These are phyloP conservation scores for Daldinia concentrica DNA, from an alignment of 495 filamentous ascomycete genomes.

Conservation along the genomic window DNA sequence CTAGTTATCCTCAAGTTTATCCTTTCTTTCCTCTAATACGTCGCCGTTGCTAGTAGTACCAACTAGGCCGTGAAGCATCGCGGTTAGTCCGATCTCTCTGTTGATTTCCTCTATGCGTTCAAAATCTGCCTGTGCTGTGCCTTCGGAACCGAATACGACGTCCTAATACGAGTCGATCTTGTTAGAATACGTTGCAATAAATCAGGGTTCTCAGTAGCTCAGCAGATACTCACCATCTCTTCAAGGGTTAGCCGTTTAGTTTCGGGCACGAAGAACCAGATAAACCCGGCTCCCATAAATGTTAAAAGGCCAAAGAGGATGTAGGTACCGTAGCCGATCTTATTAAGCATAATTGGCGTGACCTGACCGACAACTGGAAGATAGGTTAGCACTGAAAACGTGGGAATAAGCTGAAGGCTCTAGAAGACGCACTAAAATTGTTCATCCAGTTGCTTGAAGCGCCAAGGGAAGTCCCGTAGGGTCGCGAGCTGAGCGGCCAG, in stretches of 20 bases:
- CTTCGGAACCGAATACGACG: constrained; percentile 77
- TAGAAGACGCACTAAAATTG: constrained; percentile 48
- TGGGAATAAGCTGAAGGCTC: not conserved
- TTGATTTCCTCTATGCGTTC: constrained; percentile 79
- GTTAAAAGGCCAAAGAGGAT: constrained; percentile 80
- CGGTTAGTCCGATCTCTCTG: constrained; percentile 70
- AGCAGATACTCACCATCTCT: constrained; percentile 59
- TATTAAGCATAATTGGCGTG: constrained; percentile 76
- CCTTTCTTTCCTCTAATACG: constrained; percentile 31
- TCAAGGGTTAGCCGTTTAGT: constrained; percentile 71
- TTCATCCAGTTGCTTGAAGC: constrained; percentile 70
- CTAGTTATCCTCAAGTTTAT: constrained; percentile 36
- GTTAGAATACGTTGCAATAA: constrained; percentile 8
- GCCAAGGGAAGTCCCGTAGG: constrained; percentile 77
- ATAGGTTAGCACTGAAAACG: not conserved
- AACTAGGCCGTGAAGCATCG: constrained; percentile 47
- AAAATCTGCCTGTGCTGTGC: constrained; percentile 73
- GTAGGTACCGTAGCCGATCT: constrained; percentile 79
- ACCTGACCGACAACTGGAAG: constrained; percentile 69
- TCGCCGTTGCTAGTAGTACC: constrained; percentile 33
- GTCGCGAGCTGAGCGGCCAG: constrained; percentile 77
- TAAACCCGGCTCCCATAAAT: constrained; percentile 73
- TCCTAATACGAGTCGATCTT: constrained; percentile 63
- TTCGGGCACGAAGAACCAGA: constrained; percentile 79
- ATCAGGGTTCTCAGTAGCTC: not conserved